These are phyloP conservation scores for Stemphylium beticola DNA, from an alignment of 2,329 filamentous ascomycete genomes.

Conservation along the genomic window DNA sequence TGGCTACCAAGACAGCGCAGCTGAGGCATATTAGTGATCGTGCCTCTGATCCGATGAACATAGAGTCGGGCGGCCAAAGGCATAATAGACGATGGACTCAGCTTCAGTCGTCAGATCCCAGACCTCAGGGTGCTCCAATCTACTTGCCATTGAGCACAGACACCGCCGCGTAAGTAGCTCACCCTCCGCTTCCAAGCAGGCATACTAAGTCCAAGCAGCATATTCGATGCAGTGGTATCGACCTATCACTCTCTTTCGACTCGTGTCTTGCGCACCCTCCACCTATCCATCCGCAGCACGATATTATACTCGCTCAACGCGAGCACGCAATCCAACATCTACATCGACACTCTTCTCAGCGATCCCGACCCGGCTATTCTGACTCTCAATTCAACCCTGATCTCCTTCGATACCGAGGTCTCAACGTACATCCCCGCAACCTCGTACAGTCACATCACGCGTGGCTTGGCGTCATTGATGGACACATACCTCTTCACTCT, in stretches of 20 bases:
- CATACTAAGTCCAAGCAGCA: slow-evolving; percentile 53
- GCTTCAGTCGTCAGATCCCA: slow-evolving; percentile 59
- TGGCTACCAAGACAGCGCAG: slow-evolving; percentile 80
- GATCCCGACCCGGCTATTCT: slow-evolving; percentile 82
- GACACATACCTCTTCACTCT: slow-evolving; percentile 75
- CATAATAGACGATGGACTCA: slow-evolving; percentile 84
- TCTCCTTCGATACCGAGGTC: slow-evolving; percentile 86
- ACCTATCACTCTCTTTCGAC: slow-evolving; percentile 82
- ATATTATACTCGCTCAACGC: slow-evolving; percentile 78
- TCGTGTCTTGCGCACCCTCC: slow-evolving; percentile 81
- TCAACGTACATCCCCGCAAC: slow-evolving; percentile 72
- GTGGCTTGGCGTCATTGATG: slow-evolving; percentile 77
- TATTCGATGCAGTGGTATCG: slow-evolving; percentile 84
- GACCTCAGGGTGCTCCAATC: slow-evolving; percentile 68
- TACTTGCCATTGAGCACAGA: slow-evolving; percentile 88
- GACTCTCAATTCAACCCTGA: slow-evolving; percentile 80
- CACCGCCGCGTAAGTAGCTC: slow-evolving; percentile 70
- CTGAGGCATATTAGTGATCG: slow-evolving; percentile 82
- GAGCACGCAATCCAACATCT: slow-evolving; percentile 50
- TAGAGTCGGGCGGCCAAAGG: slow-evolving; percentile 49
- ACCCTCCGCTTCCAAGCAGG: not conserved
- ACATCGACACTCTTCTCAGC: slow-evolving; percentile 71
- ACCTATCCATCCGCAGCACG: slow-evolving; percentile 86
- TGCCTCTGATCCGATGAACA: slow-evolving; percentile 67
- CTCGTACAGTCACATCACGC: slow-evolving; percentile 75